phyloP scores from a whole-genome alignment of 495 filamentous ascomycete species.

The Penicillium simplicissimum region DNA sequence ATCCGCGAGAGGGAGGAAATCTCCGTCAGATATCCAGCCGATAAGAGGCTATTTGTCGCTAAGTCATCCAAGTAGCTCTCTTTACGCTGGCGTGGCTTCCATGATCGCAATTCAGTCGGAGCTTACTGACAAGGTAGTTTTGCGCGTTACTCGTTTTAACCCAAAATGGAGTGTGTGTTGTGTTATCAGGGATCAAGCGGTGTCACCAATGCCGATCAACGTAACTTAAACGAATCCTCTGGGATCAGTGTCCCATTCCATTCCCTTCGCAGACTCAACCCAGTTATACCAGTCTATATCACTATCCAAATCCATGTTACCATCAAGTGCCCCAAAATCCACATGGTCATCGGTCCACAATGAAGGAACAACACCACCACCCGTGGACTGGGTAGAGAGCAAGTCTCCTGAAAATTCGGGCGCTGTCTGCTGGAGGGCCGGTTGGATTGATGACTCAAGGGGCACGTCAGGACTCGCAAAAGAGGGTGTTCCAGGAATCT shows the following conservation, averaged over 20 bases:
- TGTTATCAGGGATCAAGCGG: slow-evolving; percentile 10
- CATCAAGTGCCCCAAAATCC: slow-evolving; percentile 28
- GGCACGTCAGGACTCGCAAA: neutral
- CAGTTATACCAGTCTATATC: slow-evolving; percentile 53
- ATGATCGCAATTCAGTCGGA: neutral
- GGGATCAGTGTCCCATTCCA: slow-evolving; percentile 11
- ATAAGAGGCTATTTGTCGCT: slow-evolving; percentile 14
- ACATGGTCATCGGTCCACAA: slow-evolving; percentile 32
- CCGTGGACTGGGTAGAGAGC: neutral
- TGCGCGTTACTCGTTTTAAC: slow-evolving; percentile 21
- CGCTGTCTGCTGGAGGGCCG: neutral
- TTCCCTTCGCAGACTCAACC: slow-evolving; percentile 47
- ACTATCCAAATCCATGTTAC: slow-evolving; percentile 40
- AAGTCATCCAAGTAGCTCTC: slow-evolving; percentile 13
- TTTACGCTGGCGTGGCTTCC: neutral
- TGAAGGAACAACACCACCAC: slow-evolving; percentile 26
- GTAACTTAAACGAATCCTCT: neutral
- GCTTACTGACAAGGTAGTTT: neutral
- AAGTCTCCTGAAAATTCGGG: neutral
- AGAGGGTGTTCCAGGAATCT: neutral
- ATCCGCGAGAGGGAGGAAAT: too few species aligned
- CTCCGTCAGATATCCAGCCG: slow-evolving; percentile 2
- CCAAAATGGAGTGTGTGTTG: slow-evolving; percentile 16
- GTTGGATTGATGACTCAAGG: neutral
- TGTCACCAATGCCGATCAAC: neutral